A percentile compares a stretch with the other conserved stretches of the same genome.
These are phyloP conservation scores for Phlegmacium glaucopus DNA, from an alignment of 768 basidiomycete species.

Conservation along the genomic window DNA sequence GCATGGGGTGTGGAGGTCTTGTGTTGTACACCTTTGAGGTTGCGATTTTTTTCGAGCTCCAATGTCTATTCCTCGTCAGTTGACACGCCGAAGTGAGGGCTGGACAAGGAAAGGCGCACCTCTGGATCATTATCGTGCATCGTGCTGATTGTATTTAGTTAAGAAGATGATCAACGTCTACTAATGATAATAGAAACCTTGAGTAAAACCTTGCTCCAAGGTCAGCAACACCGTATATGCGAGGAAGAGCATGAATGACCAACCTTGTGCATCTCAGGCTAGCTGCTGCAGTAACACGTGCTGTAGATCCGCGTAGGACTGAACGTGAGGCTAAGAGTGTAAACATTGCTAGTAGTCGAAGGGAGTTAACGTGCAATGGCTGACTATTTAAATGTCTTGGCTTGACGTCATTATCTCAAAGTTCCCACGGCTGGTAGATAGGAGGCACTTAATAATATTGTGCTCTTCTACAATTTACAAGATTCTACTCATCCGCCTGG, in stretches of 20 bases:
- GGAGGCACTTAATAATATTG: not conserved
- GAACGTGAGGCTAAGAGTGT: conserved; percentile 13
- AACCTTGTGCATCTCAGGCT: conserved; percentile 21
- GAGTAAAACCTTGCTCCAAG: conserved; percentile 6
- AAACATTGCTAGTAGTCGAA: conserved; percentile 15
- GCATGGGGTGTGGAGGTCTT: conserved; percentile 46
- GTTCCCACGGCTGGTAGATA: not conserved
- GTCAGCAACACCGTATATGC: not conserved
- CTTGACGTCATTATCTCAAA: not conserved
- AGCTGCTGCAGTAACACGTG: conserved; percentile 1
- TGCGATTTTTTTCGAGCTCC: conserved; percentile 51
- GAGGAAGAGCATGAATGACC: conserved; percentile 4
- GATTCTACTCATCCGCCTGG: conserved; percentile 58
- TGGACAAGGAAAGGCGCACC: conserved; percentile 23
- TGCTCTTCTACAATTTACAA: not conserved
- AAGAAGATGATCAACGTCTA: not conserved
- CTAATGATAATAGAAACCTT: conserved; percentile 6
- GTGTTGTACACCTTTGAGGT: conserved; percentile 38
- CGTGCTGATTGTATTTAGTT: conserved; percentile 32
- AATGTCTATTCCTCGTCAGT: conserved; percentile 32
- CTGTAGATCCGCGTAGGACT: conserved; percentile 3
- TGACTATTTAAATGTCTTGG: not conserved
- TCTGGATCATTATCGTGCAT: conserved; percentile 60
- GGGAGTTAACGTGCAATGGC: not conserved
- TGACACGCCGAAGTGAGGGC: not conserved